phyloP scores from a whole-genome alignment of 495 filamentous ascomycete species.

The Neurospora terricola region DNA sequence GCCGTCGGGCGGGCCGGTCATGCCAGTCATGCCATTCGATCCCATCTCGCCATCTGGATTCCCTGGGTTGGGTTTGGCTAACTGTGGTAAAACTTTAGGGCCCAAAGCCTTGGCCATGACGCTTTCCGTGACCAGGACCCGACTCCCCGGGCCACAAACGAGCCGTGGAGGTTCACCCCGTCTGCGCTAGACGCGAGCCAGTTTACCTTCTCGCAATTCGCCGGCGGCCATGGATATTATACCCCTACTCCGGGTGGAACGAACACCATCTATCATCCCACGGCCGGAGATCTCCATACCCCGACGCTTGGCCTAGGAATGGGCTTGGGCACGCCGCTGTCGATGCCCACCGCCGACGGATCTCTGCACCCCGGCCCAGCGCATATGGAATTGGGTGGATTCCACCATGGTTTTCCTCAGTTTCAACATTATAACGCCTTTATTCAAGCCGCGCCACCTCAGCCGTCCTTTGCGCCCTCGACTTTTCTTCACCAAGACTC shows the following conservation, averaged over 20 bases:
- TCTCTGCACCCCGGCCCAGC: conserved; percentile 43
- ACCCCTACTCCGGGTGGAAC: conserved; percentile 81
- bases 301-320: conserved; percentile 51
- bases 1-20: background rate
- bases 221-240: conserved; percentile 71
- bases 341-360: conserved; percentile 58
- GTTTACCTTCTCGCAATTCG: conserved; percentile 66
- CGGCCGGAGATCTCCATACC: conserved; percentile 86
- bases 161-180: conserved; percentile 76
- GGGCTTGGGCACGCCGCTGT: conserved; percentile 76
- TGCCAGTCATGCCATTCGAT: background rate
- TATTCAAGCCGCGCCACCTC: conserved; percentile 43
- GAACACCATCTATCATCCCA: conserved; percentile 69
- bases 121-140: conserved; percentile 68
- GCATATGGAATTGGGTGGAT: conserved; percentile 45
- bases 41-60: background rate
- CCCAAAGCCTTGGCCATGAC: conserved; percentile 31
- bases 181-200: conserved; percentile 78
- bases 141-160: conserved; percentile 63
- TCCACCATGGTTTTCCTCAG: conserved; percentile 48
- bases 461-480: conserved; percentile 64
- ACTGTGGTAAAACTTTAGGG: conserved; percentile 15
- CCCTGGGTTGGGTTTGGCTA: background rate
- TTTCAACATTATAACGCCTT: conserved; percentile 72
- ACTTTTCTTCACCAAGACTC: conserved; percentile 69